Conservation (phyloP, 345 rosid species). For the Eutrema japonicum region DNA sequence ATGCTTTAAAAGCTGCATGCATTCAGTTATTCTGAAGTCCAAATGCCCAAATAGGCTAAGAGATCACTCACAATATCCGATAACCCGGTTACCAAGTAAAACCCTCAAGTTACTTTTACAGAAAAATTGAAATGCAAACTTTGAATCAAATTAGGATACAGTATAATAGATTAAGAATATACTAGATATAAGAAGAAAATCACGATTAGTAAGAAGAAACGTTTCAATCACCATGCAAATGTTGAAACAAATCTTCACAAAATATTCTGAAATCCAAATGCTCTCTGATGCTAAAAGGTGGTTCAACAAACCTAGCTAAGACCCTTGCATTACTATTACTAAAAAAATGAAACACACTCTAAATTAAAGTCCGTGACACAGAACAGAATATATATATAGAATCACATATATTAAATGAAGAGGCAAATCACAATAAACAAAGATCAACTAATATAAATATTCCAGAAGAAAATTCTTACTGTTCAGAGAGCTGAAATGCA, state of each 20-base stretch:
- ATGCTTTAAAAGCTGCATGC: not conserved
- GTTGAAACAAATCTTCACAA: conserved; percentile 20
- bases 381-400: not conserved
- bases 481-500: conserved; percentile 79
- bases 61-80: not conserved
- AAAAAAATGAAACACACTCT: conserved; percentile 24
- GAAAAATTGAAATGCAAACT: conserved; percentile 3
- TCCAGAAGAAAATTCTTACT: conserved; percentile 58
- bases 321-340: conserved; percentile 16
- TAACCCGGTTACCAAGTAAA: conserved; percentile 5
- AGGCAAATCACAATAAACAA: not conserved
- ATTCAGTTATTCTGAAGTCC: conserved; percentile 1
- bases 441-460: conserved; percentile 19
- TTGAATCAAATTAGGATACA: conserved; percentile 10
- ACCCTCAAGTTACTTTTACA: conserved; percentile 7
- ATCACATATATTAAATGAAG: not conserved
- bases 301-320: conserved; percentile 21
- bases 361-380: conserved; percentile 14
- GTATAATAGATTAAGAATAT: conserved; percentile 8
- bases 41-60: not conserved
- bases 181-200: not conserved
- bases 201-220: conserved; percentile 1
- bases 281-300: not conserved
- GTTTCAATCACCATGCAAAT: conserved; percentile 19
- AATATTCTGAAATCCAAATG: conserved; percentile 10